These are phyloP conservation scores for Claviceps paspali DNA, from an alignment of 2,329 filamentous ascomycete genomes.

Conservation along the genomic window DNA sequence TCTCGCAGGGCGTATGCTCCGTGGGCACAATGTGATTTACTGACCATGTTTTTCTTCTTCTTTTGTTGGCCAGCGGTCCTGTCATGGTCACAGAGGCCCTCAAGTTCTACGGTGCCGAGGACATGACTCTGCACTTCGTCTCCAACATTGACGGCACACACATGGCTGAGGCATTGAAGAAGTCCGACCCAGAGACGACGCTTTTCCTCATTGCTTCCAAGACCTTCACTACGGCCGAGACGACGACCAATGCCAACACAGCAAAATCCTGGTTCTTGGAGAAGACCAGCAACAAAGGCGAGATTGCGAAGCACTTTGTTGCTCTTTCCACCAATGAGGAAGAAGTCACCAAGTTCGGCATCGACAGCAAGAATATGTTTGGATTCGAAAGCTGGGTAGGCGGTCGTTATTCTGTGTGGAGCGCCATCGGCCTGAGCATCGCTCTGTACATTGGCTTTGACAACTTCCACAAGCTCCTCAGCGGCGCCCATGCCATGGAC, in stretches of 20 bases:
- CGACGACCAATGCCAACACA: slow-evolving; percentile 89
- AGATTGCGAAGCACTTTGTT: slow-evolving; percentile 98
- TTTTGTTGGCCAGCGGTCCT: slow-evolving; percentile 55
- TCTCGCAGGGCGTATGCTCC: too few relatives aligned
- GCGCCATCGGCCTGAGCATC: slow-evolving; percentile 89
- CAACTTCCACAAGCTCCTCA: slow-evolving; percentile 93
- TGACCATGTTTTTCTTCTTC: not conserved
- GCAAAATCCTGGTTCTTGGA: slow-evolving; percentile 96
- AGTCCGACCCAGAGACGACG: slow-evolving; percentile 92
- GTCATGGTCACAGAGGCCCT: slow-evolving; percentile 98
- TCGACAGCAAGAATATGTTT: slow-evolving; percentile 99
- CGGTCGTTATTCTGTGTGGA: slow-evolving; percentile 97
- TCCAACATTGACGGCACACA: slow-evolving; percentile 99
- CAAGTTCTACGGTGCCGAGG: slow-evolving; percentile 79
- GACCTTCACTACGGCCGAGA: slow-evolving; percentile 98
- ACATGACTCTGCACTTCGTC: slow-evolving; percentile 89
- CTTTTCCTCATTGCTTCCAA: slow-evolving; percentile 97
- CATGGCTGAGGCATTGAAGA: slow-evolving; percentile 79
- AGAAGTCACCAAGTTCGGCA: slow-evolving; percentile 97
- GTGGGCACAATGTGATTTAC: not conserved
- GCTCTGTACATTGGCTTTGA: slow-evolving; percentile 91
- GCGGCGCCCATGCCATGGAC: slow-evolving; percentile 94
- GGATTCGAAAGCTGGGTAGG: slow-evolving; percentile 98
- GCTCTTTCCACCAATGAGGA: slow-evolving; percentile 89
- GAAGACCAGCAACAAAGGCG: slow-evolving; percentile 56